Percentiles rank a stretch among this genome's conserved stretches.
Conservation (phyloP, 345 rosid genomes). For the Gossypium mustelinum region DNA sequence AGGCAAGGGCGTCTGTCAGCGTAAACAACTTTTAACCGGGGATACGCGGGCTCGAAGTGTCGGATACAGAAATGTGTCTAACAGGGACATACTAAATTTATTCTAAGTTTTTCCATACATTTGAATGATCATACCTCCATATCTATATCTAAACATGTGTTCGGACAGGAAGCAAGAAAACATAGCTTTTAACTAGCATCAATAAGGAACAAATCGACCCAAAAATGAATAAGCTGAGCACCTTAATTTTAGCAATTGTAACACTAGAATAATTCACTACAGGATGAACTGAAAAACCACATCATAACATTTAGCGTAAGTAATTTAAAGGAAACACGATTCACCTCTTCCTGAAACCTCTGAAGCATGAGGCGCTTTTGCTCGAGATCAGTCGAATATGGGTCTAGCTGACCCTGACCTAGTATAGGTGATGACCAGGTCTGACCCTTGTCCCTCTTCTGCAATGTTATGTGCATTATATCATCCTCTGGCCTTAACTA, state of each 20-base stretch:
- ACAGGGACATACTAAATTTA: too few species aligned
- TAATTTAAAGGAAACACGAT: background rate
- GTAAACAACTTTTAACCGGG: background rate
- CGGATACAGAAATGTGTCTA: too few species aligned
- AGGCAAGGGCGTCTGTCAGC: background rate
- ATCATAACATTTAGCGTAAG: background rate
- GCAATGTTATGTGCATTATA: conserved; percentile 74
- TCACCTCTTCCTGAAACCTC: conserved; percentile 96
- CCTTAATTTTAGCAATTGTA: background rate
- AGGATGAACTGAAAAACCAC: background rate
- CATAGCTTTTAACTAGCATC: background rate
- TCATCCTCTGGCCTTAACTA: conserved; percentile 56
- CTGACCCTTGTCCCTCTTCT: conserved; percentile 89
- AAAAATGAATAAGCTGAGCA: background rate
- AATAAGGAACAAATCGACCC: background rate
- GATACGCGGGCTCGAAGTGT: too few species aligned
- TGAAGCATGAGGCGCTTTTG: conserved; percentile 94
- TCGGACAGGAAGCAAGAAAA: too few species aligned
- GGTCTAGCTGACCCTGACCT: conserved; percentile 77
- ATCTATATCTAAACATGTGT: too few species aligned
- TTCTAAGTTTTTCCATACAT: too few species aligned
- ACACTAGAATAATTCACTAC: background rate
- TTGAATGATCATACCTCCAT: too few species aligned
- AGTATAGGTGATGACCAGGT: conserved; percentile 83
- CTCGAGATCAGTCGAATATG: conserved; percentile 61